A percentile compares a stretch with the other conserved stretches of the same genome.
Evolutionary conservation across 78 protist genomes (phyloP).

Genomic region (Salpingoeca rosetta): DNA sequence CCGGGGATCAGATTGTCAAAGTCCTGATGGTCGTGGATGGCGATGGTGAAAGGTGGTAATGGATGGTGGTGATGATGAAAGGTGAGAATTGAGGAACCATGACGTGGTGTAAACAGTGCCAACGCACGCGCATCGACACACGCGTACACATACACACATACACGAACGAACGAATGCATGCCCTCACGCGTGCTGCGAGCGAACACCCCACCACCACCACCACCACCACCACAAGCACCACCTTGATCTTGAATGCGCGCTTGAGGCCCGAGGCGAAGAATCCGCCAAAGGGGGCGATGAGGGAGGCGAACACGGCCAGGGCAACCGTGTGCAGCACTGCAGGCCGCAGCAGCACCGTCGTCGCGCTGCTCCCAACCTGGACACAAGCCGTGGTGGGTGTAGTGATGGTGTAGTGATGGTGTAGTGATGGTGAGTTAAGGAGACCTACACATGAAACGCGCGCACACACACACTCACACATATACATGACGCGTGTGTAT

Average conservation of each 20-base stretch:
- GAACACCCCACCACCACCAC: too few species aligned
- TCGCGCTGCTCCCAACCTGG: background rate
- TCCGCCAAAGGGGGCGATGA: constrained; percentile 94
- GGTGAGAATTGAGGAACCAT: background rate
- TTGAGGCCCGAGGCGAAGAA: constrained; percentile 90
- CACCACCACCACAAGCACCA: too few species aligned
- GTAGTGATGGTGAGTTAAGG: background rate
- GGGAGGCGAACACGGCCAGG: constrained; percentile 74
- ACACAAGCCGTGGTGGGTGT: too few species aligned
- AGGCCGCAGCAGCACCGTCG: constrained; percentile 34
- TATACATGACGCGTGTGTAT: too few species aligned
- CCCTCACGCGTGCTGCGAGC: background rate
- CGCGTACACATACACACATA: background rate
- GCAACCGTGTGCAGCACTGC: constrained; percentile 62
- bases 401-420: background rate
- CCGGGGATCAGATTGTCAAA: constrained; percentile 87
- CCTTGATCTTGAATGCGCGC: constrained; percentile 85
- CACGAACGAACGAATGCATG: too few species aligned
- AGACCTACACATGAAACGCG: too few species aligned
- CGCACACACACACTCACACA: too few species aligned
- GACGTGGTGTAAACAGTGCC: background rate
- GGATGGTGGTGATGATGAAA: too few species aligned
- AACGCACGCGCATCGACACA: too few species aligned
- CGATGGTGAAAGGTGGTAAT: background rate
- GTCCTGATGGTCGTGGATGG: constrained; percentile 36